These are phyloP conservation scores for Globisporangium iwayamae DNA, from an alignment of 352 stramenopile genomes.

Conservation along the genomic window DNA sequence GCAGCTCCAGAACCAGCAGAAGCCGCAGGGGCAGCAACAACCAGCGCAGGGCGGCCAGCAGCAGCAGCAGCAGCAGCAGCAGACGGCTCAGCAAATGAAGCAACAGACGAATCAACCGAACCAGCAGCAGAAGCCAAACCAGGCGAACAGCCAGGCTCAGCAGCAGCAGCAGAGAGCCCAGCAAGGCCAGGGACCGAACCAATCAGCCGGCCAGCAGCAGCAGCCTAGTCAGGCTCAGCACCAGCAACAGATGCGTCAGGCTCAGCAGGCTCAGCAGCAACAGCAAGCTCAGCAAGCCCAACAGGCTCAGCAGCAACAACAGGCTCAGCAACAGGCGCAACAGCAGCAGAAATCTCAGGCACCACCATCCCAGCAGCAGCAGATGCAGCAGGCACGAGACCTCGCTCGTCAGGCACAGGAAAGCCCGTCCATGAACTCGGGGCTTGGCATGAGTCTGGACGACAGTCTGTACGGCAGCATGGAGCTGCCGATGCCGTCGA, in stretches of 20 bases:
- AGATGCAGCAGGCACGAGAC: constrained; percentile 9
- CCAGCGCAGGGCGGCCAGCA: neutral
- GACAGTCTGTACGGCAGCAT: constrained; percentile 58
- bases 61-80: constrained; percentile 1
- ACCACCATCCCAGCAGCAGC: constrained; percentile 26
- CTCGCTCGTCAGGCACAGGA: constrained; percentile 24
- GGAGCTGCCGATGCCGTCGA: constrained; percentile 64
- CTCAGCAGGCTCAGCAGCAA: constrained; percentile 22
- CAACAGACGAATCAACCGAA: constrained; percentile 22
- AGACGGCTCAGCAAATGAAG: constrained; percentile 15
- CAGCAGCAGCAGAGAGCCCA: constrained; percentile 22
- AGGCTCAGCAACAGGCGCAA: constrained; percentile 13
- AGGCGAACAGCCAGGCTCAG: constrained; percentile 15
- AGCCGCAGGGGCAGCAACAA: constrained; percentile 32
- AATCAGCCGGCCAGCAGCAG: constrained; percentile 29
- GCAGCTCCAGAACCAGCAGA: constrained; percentile 19
- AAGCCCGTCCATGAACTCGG: constrained; percentile 43
- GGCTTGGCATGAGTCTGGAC: constrained; percentile 48
- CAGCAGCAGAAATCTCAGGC: constrained; percentile 21
- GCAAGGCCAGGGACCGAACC: constrained; percentile 13
- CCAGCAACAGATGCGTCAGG: constrained; percentile 9
- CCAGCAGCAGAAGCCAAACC: constrained; percentile 29
- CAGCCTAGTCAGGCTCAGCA: constrained; percentile 17
- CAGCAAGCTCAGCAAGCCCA: constrained; percentile 28
- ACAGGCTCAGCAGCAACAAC: constrained; percentile 15